A percentile compares a stretch with the other conserved stretches of the same genome.
Evolutionary conservation across 2,329 filamentous ascomycete genomes (phyloP).

Genomic region (Orbilia brochopaga): DNA sequence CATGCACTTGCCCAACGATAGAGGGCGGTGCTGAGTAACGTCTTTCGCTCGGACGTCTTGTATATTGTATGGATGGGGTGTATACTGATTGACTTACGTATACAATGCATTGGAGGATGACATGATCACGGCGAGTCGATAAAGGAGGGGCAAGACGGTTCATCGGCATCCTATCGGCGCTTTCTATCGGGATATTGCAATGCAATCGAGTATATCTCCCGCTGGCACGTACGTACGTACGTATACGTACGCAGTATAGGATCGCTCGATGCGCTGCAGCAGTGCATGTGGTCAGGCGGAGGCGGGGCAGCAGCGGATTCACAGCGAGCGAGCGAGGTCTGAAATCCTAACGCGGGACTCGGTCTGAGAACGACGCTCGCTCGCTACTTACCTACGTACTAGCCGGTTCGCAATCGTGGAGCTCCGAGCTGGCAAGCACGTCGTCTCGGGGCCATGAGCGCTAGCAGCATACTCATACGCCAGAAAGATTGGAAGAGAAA

Average conservation of each 20-base stretch:
- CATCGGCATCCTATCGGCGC: slow-evolving; percentile 3
- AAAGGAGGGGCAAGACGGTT: slow-evolving; percentile 1
- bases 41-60: too few relatives aligned
- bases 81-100: too few relatives aligned
- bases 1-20: too few relatives aligned
- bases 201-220: background rate
- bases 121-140: too few relatives aligned
- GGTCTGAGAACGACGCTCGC: too few relatives aligned
- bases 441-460: too few relatives aligned
- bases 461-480: background rate
- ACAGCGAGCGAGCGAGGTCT: slow-evolving; percentile 14
- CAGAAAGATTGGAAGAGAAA: slow-evolving; percentile 9
- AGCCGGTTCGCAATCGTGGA: slow-evolving; percentile 5
- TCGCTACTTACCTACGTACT: slow-evolving; percentile 6
- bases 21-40: too few relatives aligned
- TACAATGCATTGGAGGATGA: too few relatives aligned
- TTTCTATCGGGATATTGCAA: slow-evolving; percentile 19
- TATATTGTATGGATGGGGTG: too few relatives aligned
- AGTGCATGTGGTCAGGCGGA: slow-evolving; percentile 1
- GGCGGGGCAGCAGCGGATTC: slow-evolving; percentile 10
- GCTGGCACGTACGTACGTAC: too few relatives aligned
- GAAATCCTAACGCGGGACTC: slow-evolving; percentile 14
- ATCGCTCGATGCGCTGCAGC: slow-evolving; percentile 36
- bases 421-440: background rate
- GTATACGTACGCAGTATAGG: too few relatives aligned